Evolutionary conservation across 2,329 filamentous ascomycete genomes (phyloP), one percentile per base, ranked within the genome.

Genomic region (Fusarium pininemorale): DNA sequence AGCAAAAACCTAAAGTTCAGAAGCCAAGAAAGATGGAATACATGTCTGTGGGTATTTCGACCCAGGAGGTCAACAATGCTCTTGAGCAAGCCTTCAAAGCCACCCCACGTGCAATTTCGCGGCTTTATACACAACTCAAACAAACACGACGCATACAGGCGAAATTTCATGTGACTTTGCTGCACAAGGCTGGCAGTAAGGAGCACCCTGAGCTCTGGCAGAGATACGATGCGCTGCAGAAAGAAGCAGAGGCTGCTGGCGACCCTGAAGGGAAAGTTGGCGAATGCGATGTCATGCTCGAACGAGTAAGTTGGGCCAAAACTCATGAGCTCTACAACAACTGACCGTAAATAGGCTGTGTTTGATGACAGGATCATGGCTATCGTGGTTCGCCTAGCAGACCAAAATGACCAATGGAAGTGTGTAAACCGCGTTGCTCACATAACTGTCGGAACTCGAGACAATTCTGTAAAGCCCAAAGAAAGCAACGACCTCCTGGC

Each of bases 101-200:
- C 11, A 83, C 86, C 11, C 81, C 83, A 6, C 77, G 89, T 0
- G 82, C 90, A 9, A 77, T 58, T 13, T 80, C 80, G 38, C 79
- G 79, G 14, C 91, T 98, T 79, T 99, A 93, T 85, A 89, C 88
- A 77, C 90, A 94, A 65, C 88, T 99, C 39, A 89, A 93, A 81
- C 88, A 92, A 75, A 88, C 87, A 6, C 88, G 92, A 26, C 93
- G 96, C 62, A 84, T 98, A 11, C 96, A 98, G 82, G 80, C 88
- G n/a, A 88, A 91, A 45, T 99, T 98, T 81, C 96, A 99, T 81
- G 94, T 99, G 66, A 99, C 96, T 0, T 88, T 99, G 44, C 94
- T 98, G 81, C 96, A 99, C 82, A 91, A 92, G 53, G 90, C 92
- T 16, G 86, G 85, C 6, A 85, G 90, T 15, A 85, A 86, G 45